Base-by-base conservation (phyloP, 208 protist genomes). In the Giardia duodenalis region DNA sequence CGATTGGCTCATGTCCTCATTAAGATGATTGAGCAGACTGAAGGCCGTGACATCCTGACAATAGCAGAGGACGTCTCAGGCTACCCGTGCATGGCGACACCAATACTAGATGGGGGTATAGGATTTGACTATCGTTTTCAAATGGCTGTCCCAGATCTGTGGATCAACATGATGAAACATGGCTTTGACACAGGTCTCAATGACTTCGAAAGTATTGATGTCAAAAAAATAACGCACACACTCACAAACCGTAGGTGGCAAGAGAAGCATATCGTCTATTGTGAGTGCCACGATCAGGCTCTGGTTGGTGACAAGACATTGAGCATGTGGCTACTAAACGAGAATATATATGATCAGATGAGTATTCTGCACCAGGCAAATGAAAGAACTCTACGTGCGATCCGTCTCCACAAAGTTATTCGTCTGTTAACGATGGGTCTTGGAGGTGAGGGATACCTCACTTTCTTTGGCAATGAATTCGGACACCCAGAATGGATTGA, bases 401-500 rank as follows among this genome's bases (percentile, higher is more conserved):
- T 98, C 44, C 92, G 94, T 39, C 92, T 97, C 10, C 96, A 97
- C 92, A 97, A 97, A 92, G 44, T 97, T 88, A 96, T 97, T 67
- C 93, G 96, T 1, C 86, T 97, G 0, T 88, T 98, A 2, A 97
- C 96, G 0, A 93, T 92, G 0, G 67, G 93, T 0, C 91, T 97
- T 30, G 96, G 95, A 47, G 94, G 94, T 46, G 93, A 95, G 89
- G 93, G 86, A 46, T 95, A 94, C 88, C 44, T 94, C 0, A 90
- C 46, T 1, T 96, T 95, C 43, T 96, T 97, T 95, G 96, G 97
- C 45, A 98, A 98, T 93, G 97, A 98, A 93, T 98, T 97, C 93
- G 97, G 97, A 19, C 97, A 98, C 93, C 97, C 97, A 44, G 97
- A 98, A 92, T 98, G 97, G 97, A 94, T 98, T 0, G 97, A 98